Evolutionary conservation across 2,329 filamentous ascomycete species (phyloP).

Genomic region (Stagonosporopsis cucurbitacearum): DNA sequence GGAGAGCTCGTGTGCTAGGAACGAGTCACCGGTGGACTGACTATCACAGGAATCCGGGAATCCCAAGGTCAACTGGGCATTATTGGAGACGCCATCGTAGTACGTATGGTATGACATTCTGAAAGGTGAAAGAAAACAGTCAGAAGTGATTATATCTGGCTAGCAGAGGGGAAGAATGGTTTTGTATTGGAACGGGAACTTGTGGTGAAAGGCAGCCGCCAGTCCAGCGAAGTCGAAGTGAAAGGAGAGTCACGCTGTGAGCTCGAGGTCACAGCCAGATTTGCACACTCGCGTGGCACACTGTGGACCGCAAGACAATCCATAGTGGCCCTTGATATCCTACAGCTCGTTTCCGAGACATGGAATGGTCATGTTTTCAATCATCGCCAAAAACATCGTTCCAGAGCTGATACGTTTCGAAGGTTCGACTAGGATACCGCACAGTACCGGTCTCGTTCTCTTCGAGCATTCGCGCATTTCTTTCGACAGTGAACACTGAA

Average conservation of each 20-base stretch:
- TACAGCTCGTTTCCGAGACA: neutral
- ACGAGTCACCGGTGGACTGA: neutral
- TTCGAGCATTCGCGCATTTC: constrained; percentile 27
- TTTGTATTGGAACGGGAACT: neutral
- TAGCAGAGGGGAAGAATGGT: too few species aligned
- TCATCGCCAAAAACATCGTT: constrained; percentile 33
- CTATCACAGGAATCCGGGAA: neutral
- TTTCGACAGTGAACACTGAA: constrained; percentile 19
- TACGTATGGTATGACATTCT: neutral
- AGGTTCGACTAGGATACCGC: constrained; percentile 42
- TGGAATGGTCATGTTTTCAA: neutral
- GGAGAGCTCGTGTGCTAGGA: neutral
- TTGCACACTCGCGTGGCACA: too few species aligned
- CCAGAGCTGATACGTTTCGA: constrained; percentile 38
- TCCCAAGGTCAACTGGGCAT: neutral
- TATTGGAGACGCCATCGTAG: neutral
- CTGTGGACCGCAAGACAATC: neutral
- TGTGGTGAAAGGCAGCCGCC: neutral
- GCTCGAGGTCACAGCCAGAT: too few species aligned
- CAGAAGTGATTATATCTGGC: too few species aligned
- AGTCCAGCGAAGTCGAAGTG: too few species aligned
- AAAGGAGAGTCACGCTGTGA: too few species aligned
- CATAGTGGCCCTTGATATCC: neutral
- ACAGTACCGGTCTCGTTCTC: constrained; percentile 25
- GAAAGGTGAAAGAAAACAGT: neutral